phyloP scores from a whole-genome alignment of 306 rosid genomes.

The Sindora glabra region DNA sequence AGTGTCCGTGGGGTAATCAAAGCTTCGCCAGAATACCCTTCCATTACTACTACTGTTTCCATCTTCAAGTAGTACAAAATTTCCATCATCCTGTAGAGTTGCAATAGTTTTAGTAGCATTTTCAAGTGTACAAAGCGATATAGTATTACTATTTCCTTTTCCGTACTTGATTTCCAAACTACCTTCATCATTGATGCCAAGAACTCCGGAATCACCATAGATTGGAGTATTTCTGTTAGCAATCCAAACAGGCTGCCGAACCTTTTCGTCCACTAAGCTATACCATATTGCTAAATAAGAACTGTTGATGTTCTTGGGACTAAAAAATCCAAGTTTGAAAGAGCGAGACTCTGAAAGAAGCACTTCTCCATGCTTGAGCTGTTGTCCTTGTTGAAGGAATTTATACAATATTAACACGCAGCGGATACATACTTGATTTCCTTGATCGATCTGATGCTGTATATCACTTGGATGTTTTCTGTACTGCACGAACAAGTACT shows the following conservation, averaged over 20 bases:
- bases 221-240: slow-evolving; percentile 21
- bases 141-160: not conserved
- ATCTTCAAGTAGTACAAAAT: slow-evolving; percentile 11
- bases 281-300: slow-evolving; percentile 12
- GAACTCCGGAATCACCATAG: not conserved
- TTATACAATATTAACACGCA: too few species aligned
- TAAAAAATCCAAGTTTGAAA: slow-evolving; percentile 20
- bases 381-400: too few species aligned
- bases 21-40: slow-evolving; percentile 23
- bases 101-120: slow-evolving; percentile 4
- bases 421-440: too few species aligned
- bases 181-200: slow-evolving; percentile 9
- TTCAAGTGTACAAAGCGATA: not conserved
- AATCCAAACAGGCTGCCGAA: slow-evolving; percentile 3
- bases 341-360: slow-evolving; percentile 1
- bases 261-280: too few species aligned
- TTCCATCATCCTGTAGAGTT: slow-evolving; percentile 9
- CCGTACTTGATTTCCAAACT: slow-evolving; percentile 13
- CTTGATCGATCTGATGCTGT: too few species aligned
- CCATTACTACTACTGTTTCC: too few species aligned
- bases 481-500: too few species aligned
- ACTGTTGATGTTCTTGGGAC: not conserved
- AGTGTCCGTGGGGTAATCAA: slow-evolving; percentile 22
- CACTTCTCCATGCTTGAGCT: slow-evolving; percentile 10
- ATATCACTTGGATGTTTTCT: too few species aligned